phyloP scores from a whole-genome alignment of 2,329 filamentous ascomycete genomes.

The Alternaria gaisen region DNA sequence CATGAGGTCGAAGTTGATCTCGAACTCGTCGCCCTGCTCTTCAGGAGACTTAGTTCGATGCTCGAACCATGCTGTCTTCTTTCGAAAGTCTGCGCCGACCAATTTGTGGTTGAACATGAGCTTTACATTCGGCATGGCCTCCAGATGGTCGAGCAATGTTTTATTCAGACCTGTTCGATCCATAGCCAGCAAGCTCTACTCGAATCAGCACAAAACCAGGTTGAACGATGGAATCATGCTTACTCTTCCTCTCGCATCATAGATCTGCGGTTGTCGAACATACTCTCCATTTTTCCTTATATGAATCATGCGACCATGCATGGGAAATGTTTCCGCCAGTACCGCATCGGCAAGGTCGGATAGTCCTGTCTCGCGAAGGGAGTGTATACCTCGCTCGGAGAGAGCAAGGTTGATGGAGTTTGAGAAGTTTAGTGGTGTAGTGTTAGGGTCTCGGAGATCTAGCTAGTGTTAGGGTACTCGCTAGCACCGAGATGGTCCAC shows the following conservation, averaged over 20 bases:
- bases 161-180: slow-evolving; percentile 87
- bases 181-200: slow-evolving; percentile 81
- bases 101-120: slow-evolving; percentile 95
- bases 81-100: slow-evolving; percentile 84
- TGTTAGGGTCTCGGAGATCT: slow-evolving; percentile 88
- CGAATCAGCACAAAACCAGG: slow-evolving; percentile 16
- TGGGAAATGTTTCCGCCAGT: slow-evolving; percentile 82
- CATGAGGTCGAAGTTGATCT: slow-evolving; percentile 88
- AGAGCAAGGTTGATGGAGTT: slow-evolving; percentile 98
- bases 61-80: slow-evolving; percentile 89
- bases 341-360: slow-evolving; percentile 76
- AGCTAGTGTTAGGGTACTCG: slow-evolving; percentile 4
- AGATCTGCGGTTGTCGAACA: slow-evolving; percentile 82
- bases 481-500: slow-evolving; percentile 2
- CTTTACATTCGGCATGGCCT: slow-evolving; percentile 85
- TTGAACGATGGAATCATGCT: slow-evolving; percentile 32
- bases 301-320: slow-evolving; percentile 98
- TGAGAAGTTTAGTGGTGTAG: slow-evolving; percentile 89
- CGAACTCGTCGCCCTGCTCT: slow-evolving; percentile 67
- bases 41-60: slow-evolving; percentile 44
- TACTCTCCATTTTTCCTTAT: slow-evolving; percentile 71
- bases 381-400: slow-evolving; percentile 91
- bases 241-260: slow-evolving; percentile 88
- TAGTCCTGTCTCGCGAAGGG: slow-evolving; percentile 75
- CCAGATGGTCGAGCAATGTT: slow-evolving; percentile 81